Conservation (phyloP, 805 yeast genomes). For the Diddensiella santjacobensis region DNA sequence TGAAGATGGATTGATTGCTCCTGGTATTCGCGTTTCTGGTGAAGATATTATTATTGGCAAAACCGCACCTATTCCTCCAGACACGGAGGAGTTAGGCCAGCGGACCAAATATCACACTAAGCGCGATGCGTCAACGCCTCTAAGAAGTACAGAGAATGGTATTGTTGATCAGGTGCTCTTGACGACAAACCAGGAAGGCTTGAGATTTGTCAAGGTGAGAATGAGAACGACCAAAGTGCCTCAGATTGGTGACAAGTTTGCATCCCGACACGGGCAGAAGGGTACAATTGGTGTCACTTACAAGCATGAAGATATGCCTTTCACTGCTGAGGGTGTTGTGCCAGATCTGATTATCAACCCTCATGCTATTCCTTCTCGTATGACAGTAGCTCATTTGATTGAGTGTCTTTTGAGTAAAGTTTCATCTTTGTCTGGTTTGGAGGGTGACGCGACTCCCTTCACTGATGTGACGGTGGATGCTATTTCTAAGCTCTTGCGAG, state of each 20-base stretch:
- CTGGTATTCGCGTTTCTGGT: slow-evolving; percentile 98
- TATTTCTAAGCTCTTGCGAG: slow-evolving; percentile 84
- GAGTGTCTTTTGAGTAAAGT: slow-evolving; percentile 96
- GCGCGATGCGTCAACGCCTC: slow-evolving; percentile 97
- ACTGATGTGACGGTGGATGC: slow-evolving; percentile 98
- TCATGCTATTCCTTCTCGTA: slow-evolving; percentile 99
- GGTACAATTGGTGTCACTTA: slow-evolving; percentile 99
- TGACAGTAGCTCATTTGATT: slow-evolving; percentile 99
- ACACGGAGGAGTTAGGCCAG: slow-evolving; percentile 97
- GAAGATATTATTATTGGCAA: slow-evolving; percentile 98
- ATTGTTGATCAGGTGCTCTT: slow-evolving; percentile 96
- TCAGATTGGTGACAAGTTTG: slow-evolving; percentile 98
- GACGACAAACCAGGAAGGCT: slow-evolving; percentile 97
- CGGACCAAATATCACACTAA: slow-evolving; percentile 97
- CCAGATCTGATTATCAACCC: slow-evolving; percentile 98
- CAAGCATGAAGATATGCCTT: slow-evolving; percentile 98
- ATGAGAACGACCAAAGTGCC: slow-evolving; percentile 99
- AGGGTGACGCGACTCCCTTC: slow-evolving; percentile 99
- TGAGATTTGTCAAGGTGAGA: slow-evolving; percentile 95
- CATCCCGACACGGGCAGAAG: slow-evolving; percentile 99
- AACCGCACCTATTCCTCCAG: slow-evolving; percentile 99
- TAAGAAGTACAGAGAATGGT: slow-evolving; percentile 95
- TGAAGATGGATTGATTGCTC: slow-evolving; percentile 96
- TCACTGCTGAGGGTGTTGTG: slow-evolving; percentile 89
- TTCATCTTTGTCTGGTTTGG: slow-evolving; percentile 89